phyloP scores from a whole-genome alignment of 2,329 filamentous ascomycete species.

The Nigrospora oryzae region DNA sequence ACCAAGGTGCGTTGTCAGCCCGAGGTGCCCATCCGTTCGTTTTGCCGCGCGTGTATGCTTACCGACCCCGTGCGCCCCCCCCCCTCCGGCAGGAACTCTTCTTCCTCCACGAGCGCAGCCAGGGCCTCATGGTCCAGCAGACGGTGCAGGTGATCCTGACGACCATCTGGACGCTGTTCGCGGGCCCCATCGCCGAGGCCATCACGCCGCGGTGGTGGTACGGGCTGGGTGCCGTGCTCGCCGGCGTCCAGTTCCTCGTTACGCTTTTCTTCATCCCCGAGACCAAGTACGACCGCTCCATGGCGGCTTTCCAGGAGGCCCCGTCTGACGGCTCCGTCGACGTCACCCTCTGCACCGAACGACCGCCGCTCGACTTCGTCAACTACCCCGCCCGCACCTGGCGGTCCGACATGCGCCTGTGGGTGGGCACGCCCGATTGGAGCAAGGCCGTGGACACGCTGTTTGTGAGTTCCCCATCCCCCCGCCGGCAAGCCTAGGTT shows the following conservation, averaged over 20 bases:
- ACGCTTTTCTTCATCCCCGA: conserved; percentile 31
- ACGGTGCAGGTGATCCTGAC: conserved; percentile 28
- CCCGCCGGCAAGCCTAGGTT: no score
- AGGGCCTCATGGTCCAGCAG: conserved; percentile 29
- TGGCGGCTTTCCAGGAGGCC: conserved; percentile 25
- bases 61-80: neutral
- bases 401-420: conserved; percentile 26
- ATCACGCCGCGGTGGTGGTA: conserved; percentile 35
- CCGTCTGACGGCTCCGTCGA: conserved; percentile 9
- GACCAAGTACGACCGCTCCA: conserved; percentile 29
- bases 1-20: conserved; percentile 5
- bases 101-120: conserved; percentile 33
- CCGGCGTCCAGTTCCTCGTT: conserved; percentile 22
- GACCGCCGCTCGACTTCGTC: conserved; percentile 22
- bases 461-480: neutral
- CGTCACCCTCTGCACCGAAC: conserved; percentile 8
- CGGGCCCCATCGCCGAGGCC: conserved; percentile 29
- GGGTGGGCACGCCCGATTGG: conserved; percentile 29
- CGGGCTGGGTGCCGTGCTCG: conserved; percentile 25
- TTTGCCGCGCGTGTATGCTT: neutral
- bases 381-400: conserved; percentile 26
- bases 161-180: conserved; percentile 27
- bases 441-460: conserved; percentile 11
- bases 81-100: conserved; percentile 24
- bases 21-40: neutral